Base-by-base conservation (phyloP, 176 grass and related monocot species). In the Juncus inflexus region DNA sequence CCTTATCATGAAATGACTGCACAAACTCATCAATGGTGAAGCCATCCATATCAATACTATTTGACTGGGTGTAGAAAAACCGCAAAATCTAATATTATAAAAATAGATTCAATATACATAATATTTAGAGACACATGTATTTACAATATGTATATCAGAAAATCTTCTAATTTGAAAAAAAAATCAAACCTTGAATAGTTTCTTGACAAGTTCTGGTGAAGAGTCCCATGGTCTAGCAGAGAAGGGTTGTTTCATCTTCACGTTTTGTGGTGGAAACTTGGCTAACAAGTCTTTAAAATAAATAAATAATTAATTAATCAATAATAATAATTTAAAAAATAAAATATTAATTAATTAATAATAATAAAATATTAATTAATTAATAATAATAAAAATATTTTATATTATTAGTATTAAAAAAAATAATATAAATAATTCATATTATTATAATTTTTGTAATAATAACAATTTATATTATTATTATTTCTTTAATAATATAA, bases 1-100 rank as follows among this genome's bases (percentile, higher is more conserved):
- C 94, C 94, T 99, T 99, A 60, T 92, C 94, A 76, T 92, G 94
- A 72, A 99, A 94, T 60, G 89, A 83, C 67, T 94, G 88, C 6
- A 60, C 80, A 80, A 99, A 92, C 80, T 94, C 94, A 70, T 99
- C 94, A 78, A 99, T 63, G 61, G 86, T 94, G 50, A 99, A 99
- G 13, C 82, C 64, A 49, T 74, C 15, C 55, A 86, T 62, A 86
- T 94, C 75, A 74, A 86, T 77, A 75, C 67, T 75, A 16, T 58
- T 54, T 42, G 90, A 90, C 75, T 84, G 80, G 64, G 71, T 52
- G 13, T 90, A 90, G 19, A 99, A 3, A 75, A 90, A 99, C 40
- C 65, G 78, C 75, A 92, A 58, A 80, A 94, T 78, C 94, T 99
- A 83, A 55, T 70, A 84, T 59, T 28, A 72, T 5, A 68, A 67